Evolutionary conservation across 1,139 yeast species (phyloP).

Genomic region (Magnusiomyces magnusii): DNA sequence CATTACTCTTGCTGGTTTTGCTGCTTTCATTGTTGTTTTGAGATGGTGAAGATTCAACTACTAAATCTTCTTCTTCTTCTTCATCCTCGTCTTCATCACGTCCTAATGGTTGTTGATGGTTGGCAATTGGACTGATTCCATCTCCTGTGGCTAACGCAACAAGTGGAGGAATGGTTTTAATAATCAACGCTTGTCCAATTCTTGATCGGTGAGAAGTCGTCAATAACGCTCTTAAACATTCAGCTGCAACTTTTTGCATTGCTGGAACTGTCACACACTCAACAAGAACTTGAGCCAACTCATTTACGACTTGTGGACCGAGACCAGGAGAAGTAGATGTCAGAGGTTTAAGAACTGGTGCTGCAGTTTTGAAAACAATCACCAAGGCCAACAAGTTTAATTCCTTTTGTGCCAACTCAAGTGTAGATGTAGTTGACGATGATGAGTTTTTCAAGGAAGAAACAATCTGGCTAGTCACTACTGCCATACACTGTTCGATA

Average conservation of each 20-base stretch:
- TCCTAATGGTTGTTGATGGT: background rate
- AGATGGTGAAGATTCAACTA: conserved; percentile 3
- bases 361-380: conserved; percentile 51
- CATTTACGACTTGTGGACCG: conserved; percentile 27
- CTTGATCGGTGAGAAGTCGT: conserved; percentile 34
- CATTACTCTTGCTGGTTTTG: conserved; percentile 4
- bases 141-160: conserved; percentile 27
- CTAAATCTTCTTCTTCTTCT: background rate
- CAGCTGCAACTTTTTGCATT: conserved; percentile 43
- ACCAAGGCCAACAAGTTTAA: conserved; percentile 51
- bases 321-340: background rate
- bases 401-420: conserved; percentile 38
- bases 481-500: conserved; percentile 34
- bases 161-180: conserved; percentile 38
- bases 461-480: conserved; percentile 24
- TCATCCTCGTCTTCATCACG: conserved; percentile 19
- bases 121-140: conserved; percentile 1
- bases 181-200: conserved; percentile 28
- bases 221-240: conserved; percentile 52
- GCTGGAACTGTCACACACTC: conserved; percentile 33
- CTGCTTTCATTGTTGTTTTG: conserved; percentile 13
- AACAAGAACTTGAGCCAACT: conserved; percentile 37
- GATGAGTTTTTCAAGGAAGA: background rate
- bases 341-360: conserved; percentile 25
- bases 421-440: conserved; percentile 25